Evolutionary conservation across 306 rosid genomes (phyloP), one percentile per base, ranked within the genome.

Genomic region (Sechiopsis laciniata): DNA sequence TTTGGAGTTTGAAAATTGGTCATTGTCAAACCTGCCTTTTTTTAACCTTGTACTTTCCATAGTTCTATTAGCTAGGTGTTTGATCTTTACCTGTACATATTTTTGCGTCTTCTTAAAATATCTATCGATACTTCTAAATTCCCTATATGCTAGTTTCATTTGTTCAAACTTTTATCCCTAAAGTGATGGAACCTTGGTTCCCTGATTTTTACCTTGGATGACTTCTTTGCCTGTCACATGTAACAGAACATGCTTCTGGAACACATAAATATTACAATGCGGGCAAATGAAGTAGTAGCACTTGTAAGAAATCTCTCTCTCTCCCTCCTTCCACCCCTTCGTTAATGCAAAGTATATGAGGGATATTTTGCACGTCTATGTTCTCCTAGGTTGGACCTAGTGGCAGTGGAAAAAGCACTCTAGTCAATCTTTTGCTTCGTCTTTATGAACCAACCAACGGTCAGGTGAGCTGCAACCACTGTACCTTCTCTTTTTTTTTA

Each of bases 201-300:
- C 13, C 10, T 56, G 66, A 24, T 15, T 72, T 29, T 54, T 32
- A 7, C 16, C 24, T 9, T 73, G 19, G n/a, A 55, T 55, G 37
- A 48, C 60, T 71, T 50, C 0, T 4, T 45, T 46, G 50, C 56
- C 51, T 76, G 74, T 83, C 64, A 82, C 71, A 62, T 29, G 22
- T 62, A 20, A 15, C 86, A 91, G 97, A 80, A 84, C 37, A 82
- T 85, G 11, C 64, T 89, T 80, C 80, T 91, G 50, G 87, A 91
- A 42, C 70, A 53, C 60, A 76, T 91, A 68, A 84, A 84, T 80
- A 48, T 91, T 45, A 82, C 87, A 26, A 73, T 86, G 20, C 82
- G 77, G 81, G 81, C 90, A 78, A 87, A 89, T 83, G 88, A 91
- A 82, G 83, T 84, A 63, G 77, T 91, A 46, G 97, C 94, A 82